phyloP scores from a whole-genome alignment of 2,329 filamentous ascomycete species.

The Colletotrichum lentis region DNA sequence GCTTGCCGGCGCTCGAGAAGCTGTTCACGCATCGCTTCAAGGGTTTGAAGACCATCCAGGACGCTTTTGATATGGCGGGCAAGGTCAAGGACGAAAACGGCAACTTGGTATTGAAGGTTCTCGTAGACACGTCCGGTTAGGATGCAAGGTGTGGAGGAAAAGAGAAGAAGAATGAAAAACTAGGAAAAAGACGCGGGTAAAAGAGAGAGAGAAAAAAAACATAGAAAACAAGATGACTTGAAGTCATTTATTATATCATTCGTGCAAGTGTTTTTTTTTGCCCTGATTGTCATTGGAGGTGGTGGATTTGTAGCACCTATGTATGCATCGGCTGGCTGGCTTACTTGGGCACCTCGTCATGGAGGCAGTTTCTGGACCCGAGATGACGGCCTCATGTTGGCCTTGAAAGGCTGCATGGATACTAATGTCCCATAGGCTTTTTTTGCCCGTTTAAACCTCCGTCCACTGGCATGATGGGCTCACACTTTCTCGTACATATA shows the following conservation, averaged over 20 bases:
- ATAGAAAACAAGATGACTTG: not conserved
- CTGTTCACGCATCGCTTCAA: constrained; percentile 76
- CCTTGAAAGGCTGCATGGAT: no score
- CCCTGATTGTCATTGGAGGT: not conserved
- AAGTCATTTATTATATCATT: not conserved
- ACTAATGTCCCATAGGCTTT: not conserved
- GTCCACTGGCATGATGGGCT: not conserved
- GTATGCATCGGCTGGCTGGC: no score
- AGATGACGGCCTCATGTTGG: no score
- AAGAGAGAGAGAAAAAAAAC: not conserved
- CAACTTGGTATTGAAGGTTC: constrained; percentile 77
- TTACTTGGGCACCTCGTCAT: not conserved
- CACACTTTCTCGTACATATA: not conserved
- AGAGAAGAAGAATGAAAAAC: not conserved
- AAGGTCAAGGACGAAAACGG: constrained; percentile 74
- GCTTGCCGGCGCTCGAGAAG: constrained; percentile 70
- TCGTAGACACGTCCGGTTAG: constrained; percentile 58
- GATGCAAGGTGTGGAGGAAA: not conserved
- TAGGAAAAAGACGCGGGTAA: not conserved
- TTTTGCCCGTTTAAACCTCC: not conserved
- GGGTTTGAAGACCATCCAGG: constrained; percentile 68
- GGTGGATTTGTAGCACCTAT: not conserved
- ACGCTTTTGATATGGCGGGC: constrained; percentile 77
- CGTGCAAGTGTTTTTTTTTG: no score
- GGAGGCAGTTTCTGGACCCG: no score